Evolutionary conservation across 257 asterid species (phyloP).

Genomic region (Nicotiana tomentosiformis): DNA sequence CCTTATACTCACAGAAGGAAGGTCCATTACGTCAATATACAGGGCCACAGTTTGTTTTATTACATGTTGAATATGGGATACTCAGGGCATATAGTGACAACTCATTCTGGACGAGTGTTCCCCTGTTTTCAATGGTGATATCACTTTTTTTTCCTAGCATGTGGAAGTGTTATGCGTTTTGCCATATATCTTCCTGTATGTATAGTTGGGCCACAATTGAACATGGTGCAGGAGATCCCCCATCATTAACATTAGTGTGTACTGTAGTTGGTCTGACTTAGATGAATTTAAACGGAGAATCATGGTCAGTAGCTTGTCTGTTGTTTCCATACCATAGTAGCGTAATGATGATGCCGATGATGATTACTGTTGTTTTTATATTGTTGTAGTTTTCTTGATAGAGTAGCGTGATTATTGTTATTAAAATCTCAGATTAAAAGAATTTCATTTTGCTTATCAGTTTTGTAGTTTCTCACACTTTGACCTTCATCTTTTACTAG

Average conservation of each 20-base stretch:
- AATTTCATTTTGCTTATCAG: not conserved
- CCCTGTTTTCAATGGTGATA: not conserved
- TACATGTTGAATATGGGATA: not conserved
- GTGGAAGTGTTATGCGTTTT: not conserved
- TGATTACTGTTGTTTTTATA: not conserved
- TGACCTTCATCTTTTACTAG: constrained; percentile 13
- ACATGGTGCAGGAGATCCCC: not conserved
- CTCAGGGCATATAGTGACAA: not conserved
- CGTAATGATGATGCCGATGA: not conserved
- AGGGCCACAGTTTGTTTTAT: not conserved
- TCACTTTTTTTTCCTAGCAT: not conserved
- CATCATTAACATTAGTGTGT: not conserved
- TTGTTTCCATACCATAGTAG: not conserved
- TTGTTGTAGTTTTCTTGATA: not conserved
- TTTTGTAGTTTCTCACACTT: not conserved
- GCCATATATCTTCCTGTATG: not conserved
- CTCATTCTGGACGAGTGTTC: not conserved
- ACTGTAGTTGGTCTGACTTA: not conserved
- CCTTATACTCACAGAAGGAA: not conserved
- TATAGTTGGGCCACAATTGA: not conserved
- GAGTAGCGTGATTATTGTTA: not conserved
- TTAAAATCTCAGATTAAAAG: not conserved
- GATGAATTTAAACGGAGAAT: not conserved
- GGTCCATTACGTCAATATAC: not conserved
- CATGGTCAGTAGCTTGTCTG: not conserved